Evolutionary conservation across 1,139 yeast genomes (phyloP), one percentile per base, ranked within the genome.

Genomic region (Debaryomyces sp.): DNA sequence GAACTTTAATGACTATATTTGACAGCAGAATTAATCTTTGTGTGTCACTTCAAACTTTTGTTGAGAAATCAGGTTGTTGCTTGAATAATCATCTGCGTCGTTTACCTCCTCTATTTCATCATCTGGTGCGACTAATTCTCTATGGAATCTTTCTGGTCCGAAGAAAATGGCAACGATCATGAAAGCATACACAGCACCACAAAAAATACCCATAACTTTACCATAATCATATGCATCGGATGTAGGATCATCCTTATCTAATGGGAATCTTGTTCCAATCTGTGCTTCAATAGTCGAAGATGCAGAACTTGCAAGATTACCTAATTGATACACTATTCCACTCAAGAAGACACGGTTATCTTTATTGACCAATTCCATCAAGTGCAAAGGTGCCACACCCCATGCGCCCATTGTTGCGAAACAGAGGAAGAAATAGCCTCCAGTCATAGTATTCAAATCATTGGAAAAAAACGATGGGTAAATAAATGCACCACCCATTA

Each of bases 251-350:
- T 71, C 71, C 9, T 52, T 50, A 6, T 47, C 45, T 41, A 67
- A 52, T 1, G 75, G 75, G 55, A 64, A 72, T 13, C 52, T 47
- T 35, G 63, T 64, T 10, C 75, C 74, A 8, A 72, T 51, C 34
- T 61, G 54, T 6, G 75, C 66, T 58, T 71, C 76, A 44, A 72
- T 72, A 12, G 77, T 72, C 13, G 66, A 58, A 13, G 72, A 64
- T 2, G 76, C 77, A 21, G 73, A 66, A 36, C 68, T 63, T 2
- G 68, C 69, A 51, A 72, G 63, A 53, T 72, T 72, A 51, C 77
- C 77, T 48, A 72, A 60, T 51, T 72, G 77, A 55, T 72, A 72
- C 12, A 69, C 66, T 5, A 71, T 56, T n/a, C 77, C 77, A 12
- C 69, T 63, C 21, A 72, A 59, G 52, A 72, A 66, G 1, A 76